phyloP scores from a whole-genome alignment of 2,329 filamentous ascomycete genomes.

The Colletotrichum tofieldiae region DNA sequence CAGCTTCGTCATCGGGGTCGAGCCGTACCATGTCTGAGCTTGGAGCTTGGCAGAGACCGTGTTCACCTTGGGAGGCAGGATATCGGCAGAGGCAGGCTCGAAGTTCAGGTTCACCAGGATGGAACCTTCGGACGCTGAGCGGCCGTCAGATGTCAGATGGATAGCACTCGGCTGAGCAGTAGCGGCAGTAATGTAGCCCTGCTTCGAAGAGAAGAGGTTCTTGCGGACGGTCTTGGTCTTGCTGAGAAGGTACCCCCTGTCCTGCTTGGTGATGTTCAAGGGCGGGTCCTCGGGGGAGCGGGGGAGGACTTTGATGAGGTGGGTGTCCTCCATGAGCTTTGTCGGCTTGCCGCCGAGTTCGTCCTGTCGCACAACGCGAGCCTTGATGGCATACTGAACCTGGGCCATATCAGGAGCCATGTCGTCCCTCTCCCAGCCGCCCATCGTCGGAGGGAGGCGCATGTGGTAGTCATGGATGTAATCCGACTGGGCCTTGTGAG shows the following conservation, averaged over 20 bases:
- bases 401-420: constrained; percentile 69
- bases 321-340: constrained; percentile 59
- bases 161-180: constrained; percentile 64
- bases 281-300: constrained; percentile 65
- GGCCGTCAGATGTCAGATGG: constrained; percentile 67
- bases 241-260: constrained; percentile 65
- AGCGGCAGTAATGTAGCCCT: constrained; percentile 64
- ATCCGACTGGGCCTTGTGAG: constrained; percentile 62
- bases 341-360: constrained; percentile 46
- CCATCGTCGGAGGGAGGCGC: constrained; percentile 67
- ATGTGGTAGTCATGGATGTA: constrained; percentile 67
- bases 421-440: constrained; percentile 69
- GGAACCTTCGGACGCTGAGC: constrained; percentile 58
- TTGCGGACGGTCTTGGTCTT: constrained; percentile 69
- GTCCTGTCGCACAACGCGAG: constrained; percentile 57
- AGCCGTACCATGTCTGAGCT: constrained; percentile 68
- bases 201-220: constrained; percentile 66
- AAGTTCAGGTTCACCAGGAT: constrained; percentile 65
- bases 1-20: constrained; percentile 60
- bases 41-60: constrained; percentile 66
- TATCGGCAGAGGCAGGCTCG: constrained; percentile 59
- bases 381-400: constrained; percentile 68
- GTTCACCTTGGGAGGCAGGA: constrained; percentile 64
- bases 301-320: constrained; percentile 69
- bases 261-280: constrained; percentile 63